Percentiles rank a stretch among this genome's conserved stretches.
phyloP scores from a whole-genome alignment of 805 yeast genomes.

The Candida glaebosa region DNA sequence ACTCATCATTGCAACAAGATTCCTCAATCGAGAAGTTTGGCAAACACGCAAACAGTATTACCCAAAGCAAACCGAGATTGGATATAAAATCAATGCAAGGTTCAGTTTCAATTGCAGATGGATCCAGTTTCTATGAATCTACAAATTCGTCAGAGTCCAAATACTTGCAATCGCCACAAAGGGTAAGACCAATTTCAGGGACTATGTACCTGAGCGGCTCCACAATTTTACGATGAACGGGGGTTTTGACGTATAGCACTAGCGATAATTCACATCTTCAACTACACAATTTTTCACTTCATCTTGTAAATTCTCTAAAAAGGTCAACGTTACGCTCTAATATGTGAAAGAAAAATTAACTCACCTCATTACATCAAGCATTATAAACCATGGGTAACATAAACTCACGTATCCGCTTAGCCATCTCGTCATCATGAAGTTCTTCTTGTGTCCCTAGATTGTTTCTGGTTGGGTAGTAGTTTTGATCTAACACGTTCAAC shows the following conservation, averaged over 20 bases:
- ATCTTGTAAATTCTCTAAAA: too few relatives aligned
- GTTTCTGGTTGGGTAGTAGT: slow-evolving; percentile 22
- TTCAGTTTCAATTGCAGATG: slow-evolving; percentile 1
- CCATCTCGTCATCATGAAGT: slow-evolving; percentile 26
- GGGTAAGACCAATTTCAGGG: too few relatives aligned
- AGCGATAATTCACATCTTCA: too few relatives aligned
- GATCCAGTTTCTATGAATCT: neutral
- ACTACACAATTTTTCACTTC: too few relatives aligned
- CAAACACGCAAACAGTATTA: neutral
- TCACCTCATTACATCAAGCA: too few relatives aligned
- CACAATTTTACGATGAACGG: too few relatives aligned
- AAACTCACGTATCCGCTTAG: slow-evolving; percentile 28
- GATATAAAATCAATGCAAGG: slow-evolving; percentile 9
- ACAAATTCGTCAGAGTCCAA: too few relatives aligned
- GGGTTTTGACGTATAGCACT: too few relatives aligned
- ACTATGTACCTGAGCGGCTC: too few relatives aligned
- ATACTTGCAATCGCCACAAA: too few relatives aligned
- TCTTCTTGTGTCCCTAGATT: slow-evolving; percentile 9
- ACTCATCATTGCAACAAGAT: slow-evolving; percentile 1
- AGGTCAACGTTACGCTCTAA: too few relatives aligned
- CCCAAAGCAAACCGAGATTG: neutral
- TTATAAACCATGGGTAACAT: slow-evolving; percentile 33
- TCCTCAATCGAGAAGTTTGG: neutral
- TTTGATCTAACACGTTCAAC: slow-evolving; percentile 32
- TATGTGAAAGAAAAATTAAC: too few relatives aligned